phyloP scores from a whole-genome alignment of 192 early-diverging fungal genomes.

The Linnemannia hyalina region DNA sequence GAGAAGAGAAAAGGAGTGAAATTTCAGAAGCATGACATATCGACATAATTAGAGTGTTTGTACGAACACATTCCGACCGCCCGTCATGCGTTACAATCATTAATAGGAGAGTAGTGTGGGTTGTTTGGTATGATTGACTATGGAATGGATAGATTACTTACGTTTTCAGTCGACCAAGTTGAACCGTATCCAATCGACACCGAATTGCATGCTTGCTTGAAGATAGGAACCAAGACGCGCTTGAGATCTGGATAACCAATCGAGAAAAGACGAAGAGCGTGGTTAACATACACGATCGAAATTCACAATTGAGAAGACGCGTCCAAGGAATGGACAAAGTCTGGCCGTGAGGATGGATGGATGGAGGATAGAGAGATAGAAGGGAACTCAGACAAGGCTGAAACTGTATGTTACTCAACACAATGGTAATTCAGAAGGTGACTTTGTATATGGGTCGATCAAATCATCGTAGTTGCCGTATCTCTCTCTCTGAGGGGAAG shows the following conservation, averaged over 20 bases:
- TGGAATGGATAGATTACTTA: constrained; percentile 4
- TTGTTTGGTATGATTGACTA: not conserved
- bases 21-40: constrained; percentile 61
- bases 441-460: constrained; percentile 49
- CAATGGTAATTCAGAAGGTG: constrained; percentile 55
- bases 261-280: not conserved
- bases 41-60: constrained; percentile 57
- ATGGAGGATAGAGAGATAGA: constrained; percentile 1
- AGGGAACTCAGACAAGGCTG: constrained; percentile 58
- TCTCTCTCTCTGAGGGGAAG: not conserved
- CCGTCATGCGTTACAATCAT: constrained; percentile 62
- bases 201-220: not conserved
- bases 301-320: not conserved
- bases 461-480: constrained; percentile 47
- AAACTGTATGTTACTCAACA: constrained; percentile 57
- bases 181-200: not conserved
- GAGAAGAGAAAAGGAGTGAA: not conserved
- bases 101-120: constrained; percentile 20
- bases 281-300: not conserved
- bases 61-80: constrained; percentile 61
- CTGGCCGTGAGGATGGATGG: not conserved
- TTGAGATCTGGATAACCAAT: not conserved
- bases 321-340: not conserved
- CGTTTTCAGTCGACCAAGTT: not conserved
- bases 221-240: not conserved